These are phyloP conservation scores for Colletotrichum sp. DNA, from an alignment of 2,329 filamentous ascomycete species.

Conservation along the genomic window DNA sequence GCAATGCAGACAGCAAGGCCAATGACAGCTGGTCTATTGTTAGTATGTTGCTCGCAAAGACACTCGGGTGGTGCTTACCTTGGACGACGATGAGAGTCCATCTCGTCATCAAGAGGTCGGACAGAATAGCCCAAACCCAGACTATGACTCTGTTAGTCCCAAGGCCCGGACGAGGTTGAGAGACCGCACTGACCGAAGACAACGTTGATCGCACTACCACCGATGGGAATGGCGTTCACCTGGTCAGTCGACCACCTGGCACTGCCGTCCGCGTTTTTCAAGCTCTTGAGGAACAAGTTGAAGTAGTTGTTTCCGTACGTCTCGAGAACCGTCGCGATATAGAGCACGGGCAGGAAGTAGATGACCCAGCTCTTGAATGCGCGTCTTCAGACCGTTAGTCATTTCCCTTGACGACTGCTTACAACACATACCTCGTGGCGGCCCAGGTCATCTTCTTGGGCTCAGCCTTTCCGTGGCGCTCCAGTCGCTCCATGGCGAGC, in stretches of 20 bases:
- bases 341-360: constrained; percentile 12
- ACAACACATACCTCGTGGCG: constrained; percentile 23
- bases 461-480: constrained; percentile 21
- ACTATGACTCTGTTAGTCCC: constrained; percentile 33
- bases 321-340: constrained; percentile 15
- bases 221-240: constrained; percentile 15
- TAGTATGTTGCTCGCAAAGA: not conserved
- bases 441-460: constrained; percentile 30
- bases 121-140: constrained; percentile 59
- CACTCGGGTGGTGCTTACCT: constrained; percentile 27
- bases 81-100: constrained; percentile 57
- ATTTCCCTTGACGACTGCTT: not conserved
- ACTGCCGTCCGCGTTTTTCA: constrained; percentile 23
- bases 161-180: too few relatives aligned
- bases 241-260: constrained; percentile 11
- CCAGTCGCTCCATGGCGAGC: constrained; percentile 15
- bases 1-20: constrained; percentile 52
- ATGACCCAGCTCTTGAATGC: constrained; percentile 19
- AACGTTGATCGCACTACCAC: constrained; percentile 15
- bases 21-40: constrained; percentile 36
- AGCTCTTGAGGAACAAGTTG: constrained; percentile 4
- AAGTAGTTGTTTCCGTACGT: constrained; percentile 18
- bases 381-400: not conserved
- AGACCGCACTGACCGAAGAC: constrained; percentile 17
- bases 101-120: constrained; percentile 52